These are phyloP conservation scores for Dactylellina haptotyla DNA, from an alignment of 2,329 filamentous ascomycete species.

Conservation along the genomic window DNA sequence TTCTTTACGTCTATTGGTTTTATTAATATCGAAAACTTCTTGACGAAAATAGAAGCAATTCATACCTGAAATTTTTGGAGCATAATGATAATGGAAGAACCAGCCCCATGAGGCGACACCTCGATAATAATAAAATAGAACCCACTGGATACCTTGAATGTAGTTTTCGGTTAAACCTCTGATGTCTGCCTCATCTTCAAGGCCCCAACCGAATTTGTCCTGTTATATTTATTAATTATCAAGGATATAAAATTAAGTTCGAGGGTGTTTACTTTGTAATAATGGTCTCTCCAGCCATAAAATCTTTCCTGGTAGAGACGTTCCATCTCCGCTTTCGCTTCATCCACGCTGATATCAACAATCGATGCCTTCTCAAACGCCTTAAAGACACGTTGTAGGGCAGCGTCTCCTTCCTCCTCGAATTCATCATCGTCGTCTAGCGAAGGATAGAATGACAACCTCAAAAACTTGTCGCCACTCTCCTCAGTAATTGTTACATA, in stretches of 20 bases:
- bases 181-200: slow-evolving; percentile 82
- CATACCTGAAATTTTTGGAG: slow-evolving; percentile 88
- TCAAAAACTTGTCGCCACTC: slow-evolving; percentile 73
- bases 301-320: slow-evolving; percentile 92
- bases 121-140: slow-evolving; percentile 96
- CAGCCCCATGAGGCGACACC: slow-evolving; percentile 98
- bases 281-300: slow-evolving; percentile 89
- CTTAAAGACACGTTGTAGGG: slow-evolving; percentile 84
- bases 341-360: slow-evolving; percentile 79
- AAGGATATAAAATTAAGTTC: neutral
- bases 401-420: slow-evolving; percentile 78
- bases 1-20: slow-evolving; percentile 78
- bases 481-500: slow-evolving; percentile 74
- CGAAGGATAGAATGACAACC: slow-evolving; percentile 69
- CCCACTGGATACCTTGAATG: slow-evolving; percentile 97
- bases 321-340: slow-evolving; percentile 81
- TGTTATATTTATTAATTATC: slow-evolving; percentile 16
- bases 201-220: slow-evolving; percentile 88
- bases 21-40: slow-evolving; percentile 53
- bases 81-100: slow-evolving; percentile 97
- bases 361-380: slow-evolving; percentile 91
- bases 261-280: slow-evolving; percentile 70
- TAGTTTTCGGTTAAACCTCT: slow-evolving; percentile 91
- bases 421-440: slow-evolving; percentile 71
- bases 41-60: neutral